Evolutionary conservation across 1,284 basidiomycete genomes (phyloP).

Genomic region (Ceratobasidium sp.): DNA sequence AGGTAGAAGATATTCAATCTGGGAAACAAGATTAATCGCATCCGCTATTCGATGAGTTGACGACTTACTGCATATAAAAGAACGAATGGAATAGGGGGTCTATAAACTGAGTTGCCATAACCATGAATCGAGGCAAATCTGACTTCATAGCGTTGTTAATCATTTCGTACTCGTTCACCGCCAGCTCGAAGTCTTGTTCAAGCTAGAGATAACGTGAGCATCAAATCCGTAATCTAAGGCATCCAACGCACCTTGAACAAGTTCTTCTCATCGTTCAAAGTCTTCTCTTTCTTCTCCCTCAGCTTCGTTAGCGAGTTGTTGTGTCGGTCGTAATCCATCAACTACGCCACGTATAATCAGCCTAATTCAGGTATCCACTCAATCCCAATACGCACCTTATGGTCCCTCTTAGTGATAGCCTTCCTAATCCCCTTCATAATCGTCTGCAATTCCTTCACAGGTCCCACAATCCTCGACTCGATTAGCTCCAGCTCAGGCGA

Average conservation of each 20-base stretch:
- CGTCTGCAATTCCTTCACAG: constrained; percentile 88
- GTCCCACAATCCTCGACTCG: constrained; percentile 84
- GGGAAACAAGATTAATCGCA: background rate
- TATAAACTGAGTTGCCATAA: constrained; percentile 88
- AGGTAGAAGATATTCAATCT: constrained; percentile 95
- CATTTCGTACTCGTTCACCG: constrained; percentile 95
- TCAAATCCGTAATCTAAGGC: constrained; percentile 3
- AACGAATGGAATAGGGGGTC: constrained; percentile 97
- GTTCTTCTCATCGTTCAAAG: constrained; percentile 92
- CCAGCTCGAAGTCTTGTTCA: constrained; percentile 97
- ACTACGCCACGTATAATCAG: constrained; percentile 57
- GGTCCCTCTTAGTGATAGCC: constrained; percentile 94
- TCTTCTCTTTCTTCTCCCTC: constrained; percentile 97
- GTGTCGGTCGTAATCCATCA: constrained; percentile 94
- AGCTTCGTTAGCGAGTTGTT: constrained; percentile 96
- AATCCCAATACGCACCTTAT: constrained; percentile 72
- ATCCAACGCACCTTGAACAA: constrained; percentile 79
- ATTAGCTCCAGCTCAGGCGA: constrained; percentile 96
- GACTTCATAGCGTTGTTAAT: constrained; percentile 93
- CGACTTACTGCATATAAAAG: constrained; percentile 98
- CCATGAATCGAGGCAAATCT: constrained; percentile 93
- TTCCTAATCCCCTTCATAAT: constrained; percentile 93
- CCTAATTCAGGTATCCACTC: background rate
- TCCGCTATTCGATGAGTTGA: background rate
- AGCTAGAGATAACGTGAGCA: constrained; percentile 63